Conservation (phyloP, 108 stramenopile genomes). For the Nitzschia inconspicua region DNA sequence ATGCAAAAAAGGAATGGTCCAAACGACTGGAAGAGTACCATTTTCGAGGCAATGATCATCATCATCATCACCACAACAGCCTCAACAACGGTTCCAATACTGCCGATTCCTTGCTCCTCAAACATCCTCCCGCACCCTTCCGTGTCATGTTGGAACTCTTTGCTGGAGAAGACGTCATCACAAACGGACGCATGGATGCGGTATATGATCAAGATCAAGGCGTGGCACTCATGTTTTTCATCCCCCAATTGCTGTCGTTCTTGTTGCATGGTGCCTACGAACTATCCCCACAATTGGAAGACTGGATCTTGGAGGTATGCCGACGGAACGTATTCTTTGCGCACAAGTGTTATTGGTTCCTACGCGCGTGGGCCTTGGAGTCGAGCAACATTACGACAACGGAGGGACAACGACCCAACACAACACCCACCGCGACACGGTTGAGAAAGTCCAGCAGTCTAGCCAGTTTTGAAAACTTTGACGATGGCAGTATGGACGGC, state of each 20-base stretch:
- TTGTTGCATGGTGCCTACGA: constrained; percentile 83
- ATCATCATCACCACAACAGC: background rate
- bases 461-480: constrained; percentile 20
- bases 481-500: constrained; percentile 4
- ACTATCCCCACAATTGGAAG: constrained; percentile 61
- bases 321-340: constrained; percentile 69
- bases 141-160: constrained; percentile 76
- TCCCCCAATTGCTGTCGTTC: constrained; percentile 83
- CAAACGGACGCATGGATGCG: constrained; percentile 52
- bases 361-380: constrained; percentile 79
- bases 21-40: constrained; percentile 44
- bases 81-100: background rate
- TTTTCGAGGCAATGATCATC: constrained; percentile 7
- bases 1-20: constrained; percentile 48
- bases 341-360: constrained; percentile 86
- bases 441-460: constrained; percentile 31
- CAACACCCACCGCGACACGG: constrained; percentile 1
- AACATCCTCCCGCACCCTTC: constrained; percentile 51
- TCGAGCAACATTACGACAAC: constrained; percentile 3
- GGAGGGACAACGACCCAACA: background rate
- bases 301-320: constrained; percentile 80
- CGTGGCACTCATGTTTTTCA: constrained; percentile 63
- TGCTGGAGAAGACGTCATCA: constrained; percentile 81
- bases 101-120: background rate
- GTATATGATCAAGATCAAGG: constrained; percentile 63